Evolutionary conservation across 2,329 filamentous ascomycete species (phyloP).

Genomic region (Sarocladiaceae sp.): DNA sequence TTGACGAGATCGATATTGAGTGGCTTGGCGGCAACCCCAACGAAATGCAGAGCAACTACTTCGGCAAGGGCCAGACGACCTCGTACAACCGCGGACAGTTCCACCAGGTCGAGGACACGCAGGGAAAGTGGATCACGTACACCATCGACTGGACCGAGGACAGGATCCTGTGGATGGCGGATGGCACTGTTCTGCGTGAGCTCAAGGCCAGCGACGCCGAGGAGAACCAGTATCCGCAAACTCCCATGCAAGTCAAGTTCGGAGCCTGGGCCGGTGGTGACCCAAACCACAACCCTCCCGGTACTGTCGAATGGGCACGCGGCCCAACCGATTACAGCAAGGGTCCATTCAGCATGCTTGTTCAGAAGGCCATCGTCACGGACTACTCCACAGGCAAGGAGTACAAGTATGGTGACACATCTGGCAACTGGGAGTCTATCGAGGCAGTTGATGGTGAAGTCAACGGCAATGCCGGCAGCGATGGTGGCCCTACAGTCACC

Average conservation of each 20-base stretch:
- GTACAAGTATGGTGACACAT: slow-evolving; percentile 77
- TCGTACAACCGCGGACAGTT: slow-evolving; percentile 86
- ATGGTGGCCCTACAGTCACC: slow-evolving; percentile 46
- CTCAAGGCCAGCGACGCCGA: slow-evolving; percentile 67
- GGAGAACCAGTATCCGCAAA: slow-evolving; percentile 80
- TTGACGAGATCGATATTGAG: slow-evolving; percentile 97
- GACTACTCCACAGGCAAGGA: slow-evolving; percentile 91
- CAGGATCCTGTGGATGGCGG: slow-evolving; percentile 83
- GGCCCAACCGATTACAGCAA: slow-evolving; percentile 78
- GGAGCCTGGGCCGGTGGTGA: slow-evolving; percentile 93
- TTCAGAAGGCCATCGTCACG: slow-evolving; percentile 70
- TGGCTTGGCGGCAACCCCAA: slow-evolving; percentile 77
- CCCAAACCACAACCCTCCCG: slow-evolving; percentile 62
- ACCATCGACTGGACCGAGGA: slow-evolving; percentile 85
- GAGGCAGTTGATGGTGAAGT: slow-evolving; percentile 72
- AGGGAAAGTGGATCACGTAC: slow-evolving; percentile 78
- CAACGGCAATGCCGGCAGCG: slow-evolving; percentile 60
- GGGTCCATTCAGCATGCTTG: slow-evolving; percentile 82
- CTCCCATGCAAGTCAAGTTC: slow-evolving; percentile 91
- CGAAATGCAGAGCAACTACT: slow-evolving; percentile 95
- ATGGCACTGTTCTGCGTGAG: slow-evolving; percentile 71
- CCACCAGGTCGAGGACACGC: slow-evolving; percentile 64
- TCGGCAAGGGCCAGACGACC: slow-evolving; percentile 83
- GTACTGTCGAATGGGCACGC: slow-evolving; percentile 86
- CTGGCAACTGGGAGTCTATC: slow-evolving; percentile 79